Base-by-base conservation (phyloP, 352 stramenopile species). In the Globisporangium recalcitrans region DNA sequence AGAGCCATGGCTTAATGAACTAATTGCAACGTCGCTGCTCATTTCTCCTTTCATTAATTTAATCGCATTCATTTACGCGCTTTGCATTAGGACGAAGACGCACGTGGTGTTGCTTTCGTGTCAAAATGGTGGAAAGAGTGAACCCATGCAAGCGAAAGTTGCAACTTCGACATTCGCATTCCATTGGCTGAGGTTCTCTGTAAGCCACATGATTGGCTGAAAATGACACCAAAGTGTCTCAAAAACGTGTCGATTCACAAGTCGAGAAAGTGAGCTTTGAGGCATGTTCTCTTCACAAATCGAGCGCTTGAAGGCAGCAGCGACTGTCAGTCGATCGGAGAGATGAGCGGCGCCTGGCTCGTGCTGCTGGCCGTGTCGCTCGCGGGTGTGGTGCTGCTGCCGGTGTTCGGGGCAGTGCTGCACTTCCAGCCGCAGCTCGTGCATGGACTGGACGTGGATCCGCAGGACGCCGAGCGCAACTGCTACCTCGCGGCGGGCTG, bases 401-500 rank as follows among this genome's bases (percentile, higher is more conserved):
- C 82, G 22, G 21, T 80, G 29, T 85, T 91, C 53, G 82, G 78
- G 14, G 62, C 86, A 40, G 60, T 90, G 29, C 48, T 88, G 22
- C 78, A 69, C 13, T 70, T 85, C 34, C 80, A 91, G 52, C 80
- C 80, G 46, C 19, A 54, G n/a, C 86, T 87, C 52, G 60, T 88
- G 32, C 78, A 73, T 54, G 82, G 82, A 1, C 64, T 91, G 22
- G 73, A 77, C 57, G 66, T 74, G 32, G 72, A 74, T 22, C 34
- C 75, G 10, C 67, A 42, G 21, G 62, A 62, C 1, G 82, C 80
- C 6, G 78, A 85, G 67, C 42, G 62, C 57, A 89, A 91, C 58
- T 92, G 82, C 64, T 88, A 84, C 61, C 63, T 90, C 31, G 72
- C 73, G 2, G 76, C 71, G 27, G 70, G 63, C 13, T 68, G 73